Conservation (phyloP, 164 flowering plant genomes). For the Magnolia kwangsiensis region DNA sequence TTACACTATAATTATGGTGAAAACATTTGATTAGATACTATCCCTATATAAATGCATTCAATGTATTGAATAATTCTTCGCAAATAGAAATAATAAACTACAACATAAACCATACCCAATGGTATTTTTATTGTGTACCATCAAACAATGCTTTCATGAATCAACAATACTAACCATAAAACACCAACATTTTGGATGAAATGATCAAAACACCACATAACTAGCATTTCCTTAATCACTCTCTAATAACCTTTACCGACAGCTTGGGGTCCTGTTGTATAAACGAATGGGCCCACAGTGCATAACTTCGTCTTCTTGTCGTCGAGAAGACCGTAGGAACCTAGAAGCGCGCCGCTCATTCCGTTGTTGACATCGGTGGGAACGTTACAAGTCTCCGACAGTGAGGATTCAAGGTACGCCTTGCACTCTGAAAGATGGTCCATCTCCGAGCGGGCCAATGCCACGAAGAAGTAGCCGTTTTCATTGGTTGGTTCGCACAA, state of each 20-base stretch:
- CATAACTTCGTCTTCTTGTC: conserved; percentile 29
- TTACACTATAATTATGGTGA: no score
- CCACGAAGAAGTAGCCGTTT: conserved; percentile 37
- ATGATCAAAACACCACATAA: no score
- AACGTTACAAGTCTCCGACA: conserved; percentile 24
- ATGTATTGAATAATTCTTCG: no score
- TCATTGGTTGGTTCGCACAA: conserved; percentile 28
- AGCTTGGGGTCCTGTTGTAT: conserved; percentile 7
- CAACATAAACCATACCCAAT: no score
- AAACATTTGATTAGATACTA: no score
- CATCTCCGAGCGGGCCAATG: conserved; percentile 20
- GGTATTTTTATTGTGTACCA: no score
- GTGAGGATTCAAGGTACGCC: conserved; percentile 37
- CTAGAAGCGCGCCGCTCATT: conserved; percentile 29
- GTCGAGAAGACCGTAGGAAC: conserved; percentile 13
- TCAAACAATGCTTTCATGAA: no score
- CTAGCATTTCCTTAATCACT: neutral
- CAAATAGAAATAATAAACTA: no score
- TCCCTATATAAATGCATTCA: no score
- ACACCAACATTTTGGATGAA: no score
- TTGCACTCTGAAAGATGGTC: conserved; percentile 30
- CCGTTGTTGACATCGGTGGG: conserved; percentile 34
- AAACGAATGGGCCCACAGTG: conserved; percentile 38
- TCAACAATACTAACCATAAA: no score
- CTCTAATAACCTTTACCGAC: neutral